A percentile compares a stretch with the other conserved stretches of the same genome.
Evolutionary conservation across 805 yeast species (phyloP).

Genomic region (Yarrowia osloensis): DNA sequence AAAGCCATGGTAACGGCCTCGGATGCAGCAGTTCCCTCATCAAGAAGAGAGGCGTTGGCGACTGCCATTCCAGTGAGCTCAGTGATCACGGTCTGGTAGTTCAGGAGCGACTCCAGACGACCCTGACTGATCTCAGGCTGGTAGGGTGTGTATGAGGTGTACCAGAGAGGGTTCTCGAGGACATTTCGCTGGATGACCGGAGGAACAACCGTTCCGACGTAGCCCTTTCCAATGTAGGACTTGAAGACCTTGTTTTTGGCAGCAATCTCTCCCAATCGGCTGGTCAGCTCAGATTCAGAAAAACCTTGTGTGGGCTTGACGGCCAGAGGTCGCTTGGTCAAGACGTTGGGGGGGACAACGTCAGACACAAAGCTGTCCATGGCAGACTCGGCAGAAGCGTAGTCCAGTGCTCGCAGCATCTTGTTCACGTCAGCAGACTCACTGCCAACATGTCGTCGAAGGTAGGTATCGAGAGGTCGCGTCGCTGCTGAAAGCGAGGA

Average conservation of each 20-base stretch:
- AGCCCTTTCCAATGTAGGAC: conserved; percentile 91
- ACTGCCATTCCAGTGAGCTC: conserved; percentile 93
- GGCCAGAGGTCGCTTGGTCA: conserved; percentile 64
- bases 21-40: conserved; percentile 96
- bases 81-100: conserved; percentile 88
- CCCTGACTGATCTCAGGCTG: conserved; percentile 99
- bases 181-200: conserved; percentile 91
- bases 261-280: conserved; percentile 68
- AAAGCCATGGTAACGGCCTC: conserved; percentile 91
- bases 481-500: conserved; percentile 13
- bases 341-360: conserved; percentile 76
- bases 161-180: conserved; percentile 96
- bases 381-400: conserved; percentile 46
- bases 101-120: conserved; percentile 82
- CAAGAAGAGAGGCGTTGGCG: conserved; percentile 91
- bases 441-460: conserved; percentile 84
- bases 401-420: conserved; percentile 71
- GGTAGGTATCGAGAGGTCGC: conserved; percentile 71
- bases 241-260: conserved; percentile 69
- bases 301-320: conserved; percentile 72
- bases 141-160: conserved; percentile 97
- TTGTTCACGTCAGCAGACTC: conserved; percentile 63
- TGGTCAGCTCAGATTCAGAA: conserved; percentile 78
- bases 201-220: conserved; percentile 86
- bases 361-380: conserved; percentile 67